Evolutionary conservation across 495 filamentous ascomycete species (phyloP).

Genomic region (Filosporella fistucella): DNA sequence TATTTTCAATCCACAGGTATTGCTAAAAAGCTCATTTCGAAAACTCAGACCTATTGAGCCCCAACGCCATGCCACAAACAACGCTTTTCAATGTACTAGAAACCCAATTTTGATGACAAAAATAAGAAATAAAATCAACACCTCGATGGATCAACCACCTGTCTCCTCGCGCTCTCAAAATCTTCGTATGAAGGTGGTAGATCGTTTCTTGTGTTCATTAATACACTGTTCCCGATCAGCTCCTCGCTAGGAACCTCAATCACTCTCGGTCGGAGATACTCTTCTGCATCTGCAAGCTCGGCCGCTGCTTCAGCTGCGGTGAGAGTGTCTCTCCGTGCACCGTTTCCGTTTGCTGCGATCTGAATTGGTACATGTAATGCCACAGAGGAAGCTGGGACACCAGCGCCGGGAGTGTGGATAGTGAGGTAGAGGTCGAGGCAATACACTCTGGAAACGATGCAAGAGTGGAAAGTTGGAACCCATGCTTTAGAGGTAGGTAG

Average conservation of each 20-base stretch:
- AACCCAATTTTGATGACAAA: neutral
- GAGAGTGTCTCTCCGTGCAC: neutral
- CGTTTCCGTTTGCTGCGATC: slow-evolving; percentile 44
- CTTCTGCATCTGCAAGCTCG: slow-evolving; percentile 35
- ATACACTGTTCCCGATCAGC: slow-evolving; percentile 18
- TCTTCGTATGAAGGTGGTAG: slow-evolving; percentile 21
- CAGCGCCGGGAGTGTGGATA: slow-evolving; percentile 52
- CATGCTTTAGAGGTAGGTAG: slow-evolving; percentile 63
- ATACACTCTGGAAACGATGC: slow-evolving; percentile 78
- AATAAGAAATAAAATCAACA: neutral
- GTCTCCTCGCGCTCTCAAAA: slow-evolving; percentile 1
- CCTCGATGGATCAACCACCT: slow-evolving; percentile 9
- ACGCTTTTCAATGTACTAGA: neutral
- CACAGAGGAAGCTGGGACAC: slow-evolving; percentile 48
- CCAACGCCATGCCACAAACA: slow-evolving; percentile 1
- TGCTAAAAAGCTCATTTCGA: too few relatives aligned
- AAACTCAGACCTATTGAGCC: too few relatives aligned
- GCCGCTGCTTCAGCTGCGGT: slow-evolving; percentile 15
- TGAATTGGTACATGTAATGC: slow-evolving; percentile 74
- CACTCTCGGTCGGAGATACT: slow-evolving; percentile 41
- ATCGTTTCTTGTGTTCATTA: slow-evolving; percentile 1
- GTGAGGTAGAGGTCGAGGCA: slow-evolving; percentile 63
- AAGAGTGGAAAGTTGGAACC: slow-evolving; percentile 85
- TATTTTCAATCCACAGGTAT: too few relatives aligned
- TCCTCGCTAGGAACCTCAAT: slow-evolving; percentile 28